Percentiles rank a stretch among this genome's conserved stretches.
These are phyloP conservation scores for Naegleria lovaniensis DNA, from an alignment of 208 protist genomes.

Conservation along the genomic window DNA sequence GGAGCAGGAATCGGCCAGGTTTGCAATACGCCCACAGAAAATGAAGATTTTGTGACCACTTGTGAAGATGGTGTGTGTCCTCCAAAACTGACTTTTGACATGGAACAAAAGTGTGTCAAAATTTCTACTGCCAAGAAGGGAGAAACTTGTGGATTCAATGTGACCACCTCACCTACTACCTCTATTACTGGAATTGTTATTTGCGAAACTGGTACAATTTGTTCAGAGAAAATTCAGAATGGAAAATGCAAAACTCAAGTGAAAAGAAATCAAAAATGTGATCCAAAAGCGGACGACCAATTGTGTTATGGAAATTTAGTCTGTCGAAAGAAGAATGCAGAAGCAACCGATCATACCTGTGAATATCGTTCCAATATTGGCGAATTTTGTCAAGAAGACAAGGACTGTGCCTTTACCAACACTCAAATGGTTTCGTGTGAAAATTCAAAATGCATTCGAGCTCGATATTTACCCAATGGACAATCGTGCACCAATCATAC, in stretches of 20 bases:
- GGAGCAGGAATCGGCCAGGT: too few relatives aligned
- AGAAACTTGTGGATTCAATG: background rate
- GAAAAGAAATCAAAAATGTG: background rate
- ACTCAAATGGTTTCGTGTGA: background rate
- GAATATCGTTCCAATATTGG: background rate
- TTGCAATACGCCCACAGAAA: too few relatives aligned
- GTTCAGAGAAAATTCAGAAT: background rate
- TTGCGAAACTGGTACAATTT: background rate
- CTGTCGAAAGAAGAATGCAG: background rate
- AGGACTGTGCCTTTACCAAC: background rate
- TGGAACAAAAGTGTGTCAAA: background rate
- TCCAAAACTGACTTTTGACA: background rate
- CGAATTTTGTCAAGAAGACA: background rate
- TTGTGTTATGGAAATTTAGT: background rate
- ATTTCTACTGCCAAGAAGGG: background rate
- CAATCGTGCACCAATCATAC: background rate
- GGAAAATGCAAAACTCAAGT: background rate
- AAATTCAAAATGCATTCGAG: background rate
- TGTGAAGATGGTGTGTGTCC: too few relatives aligned
- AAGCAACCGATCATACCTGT: background rate
- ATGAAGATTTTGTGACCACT: too few relatives aligned
- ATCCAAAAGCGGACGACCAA: background rate
- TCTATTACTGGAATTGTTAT: background rate
- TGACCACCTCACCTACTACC: too few relatives aligned
- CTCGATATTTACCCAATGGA: background rate